Conservation (phyloP, 768 basidiomycete species). For the Xerocomus spinulosus region DNA sequence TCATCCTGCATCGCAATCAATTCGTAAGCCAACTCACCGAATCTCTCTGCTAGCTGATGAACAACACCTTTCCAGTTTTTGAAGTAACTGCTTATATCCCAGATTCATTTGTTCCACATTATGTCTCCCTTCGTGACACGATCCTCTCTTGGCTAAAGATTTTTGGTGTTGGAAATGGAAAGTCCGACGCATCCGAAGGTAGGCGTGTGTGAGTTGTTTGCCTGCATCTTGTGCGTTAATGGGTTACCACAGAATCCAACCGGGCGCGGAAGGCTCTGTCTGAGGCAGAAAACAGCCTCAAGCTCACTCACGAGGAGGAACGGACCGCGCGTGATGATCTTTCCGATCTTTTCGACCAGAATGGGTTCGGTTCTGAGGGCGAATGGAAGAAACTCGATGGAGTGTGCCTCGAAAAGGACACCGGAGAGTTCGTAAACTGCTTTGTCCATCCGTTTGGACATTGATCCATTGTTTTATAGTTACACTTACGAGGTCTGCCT, state of each 20-base stretch:
- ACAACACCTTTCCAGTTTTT: conserved; percentile 52
- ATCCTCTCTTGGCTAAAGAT: conserved; percentile 59
- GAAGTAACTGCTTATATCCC: conserved; percentile 81
- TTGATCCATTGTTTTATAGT: conserved; percentile 37
- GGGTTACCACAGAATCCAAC: conserved; percentile 42
- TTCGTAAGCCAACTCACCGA: conserved; percentile 45
- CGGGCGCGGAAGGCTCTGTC: conserved; percentile 58
- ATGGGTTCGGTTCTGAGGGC: conserved; percentile 72
- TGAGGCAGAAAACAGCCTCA: conserved; percentile 59
- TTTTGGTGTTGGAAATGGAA: conserved; percentile 52
- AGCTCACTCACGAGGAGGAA: conserved; percentile 47
- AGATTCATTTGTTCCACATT: conserved; percentile 69
- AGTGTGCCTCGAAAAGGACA: conserved; percentile 72
- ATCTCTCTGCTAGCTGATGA: neutral
- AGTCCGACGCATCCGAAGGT: conserved; percentile 42
- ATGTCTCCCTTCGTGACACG: conserved; percentile 58
- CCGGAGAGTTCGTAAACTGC: conserved; percentile 76
- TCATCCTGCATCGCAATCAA: conserved; percentile 41
- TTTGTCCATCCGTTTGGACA: neutral
- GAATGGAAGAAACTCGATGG: conserved; percentile 96
- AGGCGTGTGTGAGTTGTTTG: neutral
- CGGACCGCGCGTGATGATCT: conserved; percentile 55
- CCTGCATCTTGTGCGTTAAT: neutral
- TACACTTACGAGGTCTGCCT: conserved; percentile 95
- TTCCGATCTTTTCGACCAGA: conserved; percentile 56